Evolutionary conservation across 495 filamentous ascomycete genomes (phyloP).

Genomic region (Penicillium taxi): DNA sequence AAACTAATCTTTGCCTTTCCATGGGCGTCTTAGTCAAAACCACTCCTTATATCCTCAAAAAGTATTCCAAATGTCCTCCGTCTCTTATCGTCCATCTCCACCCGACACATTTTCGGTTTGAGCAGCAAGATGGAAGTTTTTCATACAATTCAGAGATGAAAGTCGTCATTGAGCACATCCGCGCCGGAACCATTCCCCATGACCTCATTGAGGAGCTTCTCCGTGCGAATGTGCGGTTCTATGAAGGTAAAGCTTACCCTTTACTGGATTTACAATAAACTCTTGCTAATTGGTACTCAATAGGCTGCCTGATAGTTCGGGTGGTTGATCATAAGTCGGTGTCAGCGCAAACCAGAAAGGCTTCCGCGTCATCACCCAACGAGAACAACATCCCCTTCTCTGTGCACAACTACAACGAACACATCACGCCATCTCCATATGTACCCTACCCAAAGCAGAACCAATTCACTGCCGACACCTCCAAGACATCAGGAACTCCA

Average conservation of each 20-base stretch:
- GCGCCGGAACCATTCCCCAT: constrained; percentile 57
- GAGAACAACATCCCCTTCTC: constrained; percentile 66
- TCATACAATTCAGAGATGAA: constrained; percentile 86
- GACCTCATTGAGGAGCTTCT: constrained; percentile 66
- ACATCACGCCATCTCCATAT: constrained; percentile 80
- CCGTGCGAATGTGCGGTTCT: constrained; percentile 65
- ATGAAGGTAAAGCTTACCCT: constrained; percentile 56
- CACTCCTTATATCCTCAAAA: constrained; percentile 69
- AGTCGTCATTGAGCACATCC: constrained; percentile 70
- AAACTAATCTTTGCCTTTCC: constrained; percentile 1
- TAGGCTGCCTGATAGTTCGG: constrained; percentile 86
- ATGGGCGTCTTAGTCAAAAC: constrained; percentile 48
- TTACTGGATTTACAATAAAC: neutral
- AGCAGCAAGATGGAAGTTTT: constrained; percentile 88
- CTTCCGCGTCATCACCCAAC: constrained; percentile 43
- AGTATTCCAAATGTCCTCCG: constrained; percentile 65
- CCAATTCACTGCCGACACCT: constrained; percentile 31
- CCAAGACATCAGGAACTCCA: constrained; percentile 21
- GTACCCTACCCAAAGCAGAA: constrained; percentile 69
- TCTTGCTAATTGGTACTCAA: neutral
- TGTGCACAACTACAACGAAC: constrained; percentile 82
- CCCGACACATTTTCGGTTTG: constrained; percentile 80
- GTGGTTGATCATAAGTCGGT: constrained; percentile 74
- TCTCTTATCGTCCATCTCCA: constrained; percentile 84
- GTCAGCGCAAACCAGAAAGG: constrained; percentile 47